Percentiles rank a stretch among this genome's conserved stretches.
These are phyloP conservation scores for Xylariales sp. DNA, from an alignment of 2,329 filamentous ascomycete genomes.

Conservation along the genomic window DNA sequence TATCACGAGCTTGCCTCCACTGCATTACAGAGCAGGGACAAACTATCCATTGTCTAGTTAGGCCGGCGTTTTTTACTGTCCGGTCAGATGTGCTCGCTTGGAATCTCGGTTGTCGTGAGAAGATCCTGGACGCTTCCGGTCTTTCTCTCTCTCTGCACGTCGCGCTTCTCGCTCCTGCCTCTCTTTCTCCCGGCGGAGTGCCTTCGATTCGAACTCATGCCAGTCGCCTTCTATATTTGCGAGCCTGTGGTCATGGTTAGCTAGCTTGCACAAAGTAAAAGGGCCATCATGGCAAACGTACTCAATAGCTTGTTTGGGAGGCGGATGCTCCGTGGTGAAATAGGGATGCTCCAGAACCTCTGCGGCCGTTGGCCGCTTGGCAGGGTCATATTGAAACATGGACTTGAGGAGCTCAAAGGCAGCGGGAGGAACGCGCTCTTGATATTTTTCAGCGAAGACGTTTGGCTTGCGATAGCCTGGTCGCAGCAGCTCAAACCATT, in stretches of 20 bases:
- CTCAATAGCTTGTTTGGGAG: conserved; percentile 74
- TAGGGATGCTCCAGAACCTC: conserved; percentile 85
- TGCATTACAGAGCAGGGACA: too few relatives aligned
- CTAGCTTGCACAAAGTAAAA: conserved; percentile 22
- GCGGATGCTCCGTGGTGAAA: conserved; percentile 78
- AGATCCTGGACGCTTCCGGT: conserved; percentile 3
- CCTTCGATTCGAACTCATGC: conserved; percentile 99
- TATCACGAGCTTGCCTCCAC: too few relatives aligned
- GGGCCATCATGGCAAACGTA: conserved; percentile 37
- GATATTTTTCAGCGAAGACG: conserved; percentile 80
- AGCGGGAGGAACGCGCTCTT: conserved; percentile 68
- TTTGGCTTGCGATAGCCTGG: conserved; percentile 69
- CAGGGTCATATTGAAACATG: conserved; percentile 90
- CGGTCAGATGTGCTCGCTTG: conserved; percentile 2
- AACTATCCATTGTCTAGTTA: too few relatives aligned
- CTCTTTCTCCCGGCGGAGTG: conserved; percentile 84
- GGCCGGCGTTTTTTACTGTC: too few relatives aligned
- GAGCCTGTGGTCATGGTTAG: conserved; percentile 47
- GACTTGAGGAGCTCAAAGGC: conserved; percentile 77
- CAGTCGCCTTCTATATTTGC: conserved; percentile 84
- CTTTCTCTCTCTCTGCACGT: conserved; percentile 19
- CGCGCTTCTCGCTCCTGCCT: conserved; percentile 52
- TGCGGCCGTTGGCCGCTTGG: conserved; percentile 74
- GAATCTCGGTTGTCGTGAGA: conserved; percentile 2
- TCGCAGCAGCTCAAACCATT: conserved; percentile 91